Percentiles rank a stretch among this genome's conserved stretches.
phyloP scores from a whole-genome alignment of 164 flowering plant genomes.

The Buxus sempervirens region DNA sequence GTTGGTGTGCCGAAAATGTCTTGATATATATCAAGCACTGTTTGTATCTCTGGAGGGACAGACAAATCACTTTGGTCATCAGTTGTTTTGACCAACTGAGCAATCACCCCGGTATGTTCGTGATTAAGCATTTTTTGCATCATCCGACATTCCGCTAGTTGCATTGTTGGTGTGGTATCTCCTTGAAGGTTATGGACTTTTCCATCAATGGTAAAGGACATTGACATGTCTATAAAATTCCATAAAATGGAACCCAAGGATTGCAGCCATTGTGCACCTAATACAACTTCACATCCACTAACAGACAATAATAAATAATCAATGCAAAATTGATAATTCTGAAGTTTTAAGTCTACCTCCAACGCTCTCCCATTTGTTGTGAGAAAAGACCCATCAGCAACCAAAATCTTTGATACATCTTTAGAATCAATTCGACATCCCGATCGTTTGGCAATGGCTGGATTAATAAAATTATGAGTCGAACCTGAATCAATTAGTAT shows the following conservation, averaged over 20 bases:
- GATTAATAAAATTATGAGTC: too few relatives aligned
- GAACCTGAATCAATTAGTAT: too few relatives aligned
- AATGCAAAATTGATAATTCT: too few relatives aligned
- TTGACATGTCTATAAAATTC: neutral
- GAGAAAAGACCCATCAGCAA: neutral
- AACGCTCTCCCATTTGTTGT: neutral
- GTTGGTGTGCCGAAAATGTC: too few relatives aligned
- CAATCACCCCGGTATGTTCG: too few relatives aligned
- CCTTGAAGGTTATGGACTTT: neutral
- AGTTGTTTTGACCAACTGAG: too few relatives aligned
- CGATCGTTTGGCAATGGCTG: neutral
- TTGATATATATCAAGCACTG: too few relatives aligned
- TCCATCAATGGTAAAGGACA: neutral
- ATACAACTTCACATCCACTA: neutral
- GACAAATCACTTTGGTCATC: too few relatives aligned
- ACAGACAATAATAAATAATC: neutral
- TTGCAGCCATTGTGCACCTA: neutral
- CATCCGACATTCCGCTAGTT: neutral
- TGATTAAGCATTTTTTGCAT: too few relatives aligned
- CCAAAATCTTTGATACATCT: neutral
- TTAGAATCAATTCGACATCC: neutral
- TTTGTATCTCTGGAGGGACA: too few relatives aligned
- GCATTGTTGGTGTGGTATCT: neutral
- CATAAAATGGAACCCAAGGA: neutral
- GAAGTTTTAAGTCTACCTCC: neutral